A percentile compares a stretch with the other conserved stretches of the same genome.
Conservation (phyloP, 2,329 filamentous ascomycete species). For the Fonsecaea pedrosoi region DNA sequence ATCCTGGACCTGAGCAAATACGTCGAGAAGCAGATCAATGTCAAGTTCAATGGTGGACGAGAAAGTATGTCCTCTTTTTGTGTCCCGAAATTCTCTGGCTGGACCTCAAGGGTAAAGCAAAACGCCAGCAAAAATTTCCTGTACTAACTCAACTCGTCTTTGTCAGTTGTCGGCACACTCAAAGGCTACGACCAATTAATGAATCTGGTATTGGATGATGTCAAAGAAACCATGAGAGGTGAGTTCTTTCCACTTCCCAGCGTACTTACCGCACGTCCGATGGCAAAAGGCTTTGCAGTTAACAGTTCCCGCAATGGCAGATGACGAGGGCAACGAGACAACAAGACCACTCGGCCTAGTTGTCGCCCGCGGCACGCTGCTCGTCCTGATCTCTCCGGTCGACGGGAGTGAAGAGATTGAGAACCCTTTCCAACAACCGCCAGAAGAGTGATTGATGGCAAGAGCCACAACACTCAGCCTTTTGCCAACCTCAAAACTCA, state of each 20-base stretch:
- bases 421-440: conserved; percentile 84
- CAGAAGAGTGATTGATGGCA: conserved; percentile 59
- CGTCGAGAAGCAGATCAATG: conserved; percentile 92
- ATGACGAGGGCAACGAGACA: conserved; percentile 89
- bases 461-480: background rate
- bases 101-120: background rate
- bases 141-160: conserved; percentile 13
- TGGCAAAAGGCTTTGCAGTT: background rate
- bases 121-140: background rate
- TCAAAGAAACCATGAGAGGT: conserved; percentile 89
- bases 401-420: conserved; percentile 95
- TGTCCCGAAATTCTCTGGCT: background rate
- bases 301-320: conserved; percentile 55
- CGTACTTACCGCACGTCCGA: background rate
- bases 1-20: conserved; percentile 95
- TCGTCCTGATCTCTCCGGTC: conserved; percentile 89
- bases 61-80: conserved; percentile 67
- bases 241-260: conserved; percentile 40
- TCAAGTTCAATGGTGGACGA: conserved; percentile 95
- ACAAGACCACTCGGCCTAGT: conserved; percentile 82
- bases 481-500: background rate
- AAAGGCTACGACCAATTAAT: conserved; percentile 98
- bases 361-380: conserved; percentile 87
- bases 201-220: conserved; percentile 96
- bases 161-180: conserved; percentile 78